Conservation (phyloP, 345 rosid species). For the Populus alba region DNA sequence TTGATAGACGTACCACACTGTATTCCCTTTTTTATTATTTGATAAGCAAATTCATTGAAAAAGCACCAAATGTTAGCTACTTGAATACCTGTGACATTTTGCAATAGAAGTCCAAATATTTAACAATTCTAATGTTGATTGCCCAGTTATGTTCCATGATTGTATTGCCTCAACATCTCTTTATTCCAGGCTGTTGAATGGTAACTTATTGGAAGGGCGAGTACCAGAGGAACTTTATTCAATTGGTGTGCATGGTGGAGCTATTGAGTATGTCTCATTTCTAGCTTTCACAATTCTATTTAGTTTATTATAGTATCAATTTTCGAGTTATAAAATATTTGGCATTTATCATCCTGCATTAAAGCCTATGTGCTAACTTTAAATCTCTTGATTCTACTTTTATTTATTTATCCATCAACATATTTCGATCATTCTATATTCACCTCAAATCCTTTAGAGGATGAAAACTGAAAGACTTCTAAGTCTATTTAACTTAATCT, state of each 20-base stretch:
- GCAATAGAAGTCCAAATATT: not conserved
- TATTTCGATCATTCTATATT: not conserved
- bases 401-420: not conserved
- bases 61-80: not conserved
- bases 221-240: slow-evolving; percentile 86
- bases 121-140: not conserved
- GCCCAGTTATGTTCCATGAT: not conserved
- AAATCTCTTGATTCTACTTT: not conserved
- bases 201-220: slow-evolving; percentile 68
- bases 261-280: slow-evolving; percentile 61
- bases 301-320: not conserved
- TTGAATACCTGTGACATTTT: not conserved
- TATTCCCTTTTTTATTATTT: not conserved
- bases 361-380: not conserved
- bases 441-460: not conserved
- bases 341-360: not conserved
- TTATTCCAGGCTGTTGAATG: slow-evolving; percentile 55
- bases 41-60: not conserved
- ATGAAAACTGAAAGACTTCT: not conserved
- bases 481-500: not conserved
- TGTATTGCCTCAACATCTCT: not conserved
- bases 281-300: not conserved
- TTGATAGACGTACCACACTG: not conserved
- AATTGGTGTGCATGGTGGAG: slow-evolving; percentile 92
- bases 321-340: not conserved